Conservation (phyloP, 2,329 filamentous ascomycete genomes). For the Nothophoma quercina region DNA sequence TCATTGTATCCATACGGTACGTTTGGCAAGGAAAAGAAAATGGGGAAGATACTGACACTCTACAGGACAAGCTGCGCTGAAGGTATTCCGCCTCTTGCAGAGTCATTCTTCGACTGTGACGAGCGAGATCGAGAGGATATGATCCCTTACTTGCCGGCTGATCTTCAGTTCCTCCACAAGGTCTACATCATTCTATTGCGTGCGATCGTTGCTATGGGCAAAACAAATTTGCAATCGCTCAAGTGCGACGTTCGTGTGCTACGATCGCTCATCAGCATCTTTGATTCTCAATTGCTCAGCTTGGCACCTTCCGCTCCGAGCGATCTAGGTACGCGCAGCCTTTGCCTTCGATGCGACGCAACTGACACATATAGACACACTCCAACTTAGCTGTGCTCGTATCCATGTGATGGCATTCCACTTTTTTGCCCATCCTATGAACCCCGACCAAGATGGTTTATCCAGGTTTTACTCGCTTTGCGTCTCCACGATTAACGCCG, state of each 20-base stretch:
- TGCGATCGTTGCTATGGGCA: constrained; percentile 44
- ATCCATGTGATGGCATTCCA: constrained; percentile 48
- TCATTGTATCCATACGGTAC: constrained; percentile 49
- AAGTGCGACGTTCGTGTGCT: constrained; percentile 42
- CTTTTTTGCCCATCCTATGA: constrained; percentile 44
- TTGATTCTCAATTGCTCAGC: constrained; percentile 45
- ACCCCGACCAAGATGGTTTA: constrained; percentile 39
- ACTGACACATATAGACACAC: constrained; percentile 36
- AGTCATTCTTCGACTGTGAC: constrained; percentile 45
- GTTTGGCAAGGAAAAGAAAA: background rate
- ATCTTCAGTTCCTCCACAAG: constrained; percentile 46
- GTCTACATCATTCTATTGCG: constrained; percentile 44
- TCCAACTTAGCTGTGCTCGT: constrained; percentile 46
- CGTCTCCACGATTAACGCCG: constrained; percentile 40
- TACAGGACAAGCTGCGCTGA: constrained; percentile 42
- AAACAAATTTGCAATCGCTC: constrained; percentile 42
- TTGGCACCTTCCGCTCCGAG: constrained; percentile 39
- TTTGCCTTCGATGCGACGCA: background rate
- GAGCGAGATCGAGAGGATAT: constrained; percentile 44
- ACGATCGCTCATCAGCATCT: constrained; percentile 45
- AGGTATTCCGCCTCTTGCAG: constrained; percentile 46
- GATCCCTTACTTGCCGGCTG: constrained; percentile 38
- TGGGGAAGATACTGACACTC: constrained; percentile 25
- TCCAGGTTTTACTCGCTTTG: constrained; percentile 44
- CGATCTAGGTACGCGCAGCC: constrained; percentile 39